These are phyloP conservation scores for Candida glaebosa DNA, from an alignment of 805 yeast species.

Conservation along the genomic window DNA sequence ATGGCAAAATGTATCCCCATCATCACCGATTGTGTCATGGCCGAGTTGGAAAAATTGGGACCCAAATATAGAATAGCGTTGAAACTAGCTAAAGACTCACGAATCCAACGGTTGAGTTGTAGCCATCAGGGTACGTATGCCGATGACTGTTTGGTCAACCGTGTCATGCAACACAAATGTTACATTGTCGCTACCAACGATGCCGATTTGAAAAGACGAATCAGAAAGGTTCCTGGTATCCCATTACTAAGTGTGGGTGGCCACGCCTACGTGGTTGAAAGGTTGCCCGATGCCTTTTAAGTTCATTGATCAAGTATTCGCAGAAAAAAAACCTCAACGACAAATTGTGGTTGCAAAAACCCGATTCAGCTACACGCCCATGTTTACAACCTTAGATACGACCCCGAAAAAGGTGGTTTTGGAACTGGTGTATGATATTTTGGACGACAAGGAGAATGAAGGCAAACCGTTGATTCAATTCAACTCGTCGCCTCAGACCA, in stretches of 20 bases:
- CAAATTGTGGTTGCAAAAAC: background rate
- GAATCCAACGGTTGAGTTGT: constrained; percentile 83
- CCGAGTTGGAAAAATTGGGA: constrained; percentile 94
- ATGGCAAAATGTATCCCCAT: constrained; percentile 95
- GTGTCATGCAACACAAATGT: constrained; percentile 95
- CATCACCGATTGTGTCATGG: constrained; percentile 96
- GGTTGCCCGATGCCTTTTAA: constrained; percentile 89
- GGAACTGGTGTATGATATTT: background rate
- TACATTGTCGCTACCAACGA: constrained; percentile 97
- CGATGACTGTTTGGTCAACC: constrained; percentile 91
- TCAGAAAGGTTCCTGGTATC: constrained; percentile 95
- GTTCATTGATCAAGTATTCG: too few relatives aligned
- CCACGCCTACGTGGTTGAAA: constrained; percentile 86
- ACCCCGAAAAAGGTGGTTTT: background rate
- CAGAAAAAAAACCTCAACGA: background rate
- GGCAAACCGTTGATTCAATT: background rate
- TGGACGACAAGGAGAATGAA: constrained; percentile 6
- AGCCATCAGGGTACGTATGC: constrained; percentile 96
- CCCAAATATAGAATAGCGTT: constrained; percentile 93
- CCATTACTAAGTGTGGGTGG: constrained; percentile 97
- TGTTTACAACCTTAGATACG: background rate
- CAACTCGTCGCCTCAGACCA: background rate
- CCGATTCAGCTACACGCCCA: background rate
- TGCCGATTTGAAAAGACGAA: constrained; percentile 91
- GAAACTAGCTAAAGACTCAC: constrained; percentile 88